Evolutionary conservation across 768 basidiomycete genomes (phyloP).

Genomic region (Calvatia gigantea): DNA sequence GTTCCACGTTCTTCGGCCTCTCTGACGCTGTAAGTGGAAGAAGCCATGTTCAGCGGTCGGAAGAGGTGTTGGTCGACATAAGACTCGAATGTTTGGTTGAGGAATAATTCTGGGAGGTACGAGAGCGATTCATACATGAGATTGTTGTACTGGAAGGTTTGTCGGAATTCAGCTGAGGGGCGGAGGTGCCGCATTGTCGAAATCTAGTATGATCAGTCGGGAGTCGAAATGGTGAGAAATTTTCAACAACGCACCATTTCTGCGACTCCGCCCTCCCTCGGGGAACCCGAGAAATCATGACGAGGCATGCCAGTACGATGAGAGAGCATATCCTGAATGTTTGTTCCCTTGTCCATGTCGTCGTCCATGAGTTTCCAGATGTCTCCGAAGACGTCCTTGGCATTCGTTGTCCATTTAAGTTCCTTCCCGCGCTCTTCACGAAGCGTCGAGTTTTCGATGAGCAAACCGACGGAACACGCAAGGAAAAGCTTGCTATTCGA

Average conservation of each 20-base stretch:
- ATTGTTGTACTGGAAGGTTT: conserved; percentile 45
- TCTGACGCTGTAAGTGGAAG: conserved; percentile 36
- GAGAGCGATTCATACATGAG: conserved; percentile 41
- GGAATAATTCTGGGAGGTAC: conserved; percentile 32
- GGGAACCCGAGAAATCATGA: conserved; percentile 34
- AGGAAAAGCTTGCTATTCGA: conserved; percentile 42
- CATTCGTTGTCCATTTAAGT: conserved; percentile 35
- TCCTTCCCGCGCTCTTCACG: conserved; percentile 22
- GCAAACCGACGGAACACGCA: conserved; percentile 33
- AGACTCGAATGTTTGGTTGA: conserved; percentile 37
- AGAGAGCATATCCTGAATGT: conserved; percentile 37
- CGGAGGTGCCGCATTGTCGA: conserved; percentile 32
- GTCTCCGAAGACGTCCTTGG: conserved; percentile 30
- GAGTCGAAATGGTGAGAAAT: neutral
- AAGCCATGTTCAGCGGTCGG: conserved; percentile 33
- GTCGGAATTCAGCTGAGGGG: conserved; percentile 36
- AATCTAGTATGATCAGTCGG: conserved; percentile 23
- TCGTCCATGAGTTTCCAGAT: conserved; percentile 35
- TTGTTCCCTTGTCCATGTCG: conserved; percentile 29
- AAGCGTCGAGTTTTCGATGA: conserved; percentile 35
- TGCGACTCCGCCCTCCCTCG: conserved; percentile 26
- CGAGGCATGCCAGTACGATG: conserved; percentile 45
- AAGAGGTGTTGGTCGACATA: conserved; percentile 38
- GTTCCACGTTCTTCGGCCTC: conserved; percentile 29
- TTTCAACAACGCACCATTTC: conserved; percentile 27